Conservation (phyloP, 768 basidiomycete species). For the Pleurotus sapidus region DNA sequence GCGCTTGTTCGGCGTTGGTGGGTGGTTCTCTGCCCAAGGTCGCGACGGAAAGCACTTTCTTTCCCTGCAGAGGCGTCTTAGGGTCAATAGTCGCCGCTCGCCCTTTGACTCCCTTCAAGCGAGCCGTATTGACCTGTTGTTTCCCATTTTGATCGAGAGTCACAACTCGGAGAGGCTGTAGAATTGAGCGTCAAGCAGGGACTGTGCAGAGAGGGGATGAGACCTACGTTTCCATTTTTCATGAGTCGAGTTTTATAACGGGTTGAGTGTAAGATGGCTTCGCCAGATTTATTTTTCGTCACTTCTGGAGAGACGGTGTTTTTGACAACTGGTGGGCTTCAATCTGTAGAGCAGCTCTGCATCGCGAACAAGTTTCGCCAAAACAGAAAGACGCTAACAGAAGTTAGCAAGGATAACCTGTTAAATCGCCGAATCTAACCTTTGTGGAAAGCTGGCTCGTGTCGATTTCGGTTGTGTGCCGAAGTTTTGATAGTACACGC, state of each 20-base stretch:
- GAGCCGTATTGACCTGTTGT: slow-evolving; percentile 15
- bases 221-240: slow-evolving; percentile 15
- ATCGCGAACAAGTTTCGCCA: slow-evolving; percentile 37
- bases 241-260: slow-evolving; percentile 44
- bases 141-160: slow-evolving; percentile 11
- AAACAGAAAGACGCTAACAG: slow-evolving; percentile 33
- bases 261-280: slow-evolving; percentile 29
- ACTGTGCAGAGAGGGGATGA: neutral
- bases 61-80: slow-evolving; percentile 19
- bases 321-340: slow-evolving; percentile 41
- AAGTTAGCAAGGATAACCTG: neutral
- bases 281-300: slow-evolving; percentile 19
- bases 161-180: slow-evolving; percentile 19
- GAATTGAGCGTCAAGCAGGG: neutral
- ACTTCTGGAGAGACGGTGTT: slow-evolving; percentile 41
- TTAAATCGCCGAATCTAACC: slow-evolving; percentile 14
- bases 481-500: no score
- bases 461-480: slow-evolving; percentile 19
- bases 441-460: slow-evolving; percentile 17
- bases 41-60: slow-evolving; percentile 30
- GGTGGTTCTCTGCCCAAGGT: slow-evolving; percentile 45
- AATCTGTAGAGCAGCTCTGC: slow-evolving; percentile 31
- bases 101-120: slow-evolving; percentile 30
- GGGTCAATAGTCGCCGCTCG: slow-evolving; percentile 32
- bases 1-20: slow-evolving; percentile 42